phyloP scores from a whole-genome alignment of 306 rosid genomes.

The Quercus ilex region DNA sequence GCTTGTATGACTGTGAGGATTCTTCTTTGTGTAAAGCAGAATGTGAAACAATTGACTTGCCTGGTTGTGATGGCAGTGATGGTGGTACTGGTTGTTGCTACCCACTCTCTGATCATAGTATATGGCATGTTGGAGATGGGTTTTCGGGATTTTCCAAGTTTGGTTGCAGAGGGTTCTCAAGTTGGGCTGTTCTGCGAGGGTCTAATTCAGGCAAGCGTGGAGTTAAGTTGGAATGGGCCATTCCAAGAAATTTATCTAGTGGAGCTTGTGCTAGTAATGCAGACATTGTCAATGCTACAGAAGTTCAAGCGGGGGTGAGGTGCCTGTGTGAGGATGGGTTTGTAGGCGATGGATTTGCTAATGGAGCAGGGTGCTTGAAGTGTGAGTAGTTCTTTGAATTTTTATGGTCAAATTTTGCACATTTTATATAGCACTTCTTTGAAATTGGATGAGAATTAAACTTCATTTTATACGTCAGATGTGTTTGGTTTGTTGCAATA shows the following conservation, averaged over 20 bases:
- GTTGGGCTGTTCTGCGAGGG: constrained; percentile 73
- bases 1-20: constrained; percentile 91
- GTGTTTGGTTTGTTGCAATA: background rate
- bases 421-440: background rate
- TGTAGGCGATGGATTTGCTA: constrained; percentile 76
- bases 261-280: constrained; percentile 59
- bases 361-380: constrained; percentile 73
- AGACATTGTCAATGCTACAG: constrained; percentile 50
- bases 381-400: constrained; percentile 39
- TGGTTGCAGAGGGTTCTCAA: constrained; percentile 92
- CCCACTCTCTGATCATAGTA: constrained; percentile 75
- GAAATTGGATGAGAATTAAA: background rate
- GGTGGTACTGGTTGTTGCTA: constrained; percentile 71
- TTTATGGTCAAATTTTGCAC: background rate
- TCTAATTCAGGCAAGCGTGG: constrained; percentile 71
- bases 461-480: background rate
- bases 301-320: constrained; percentile 52
- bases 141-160: constrained; percentile 64
- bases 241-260: constrained; percentile 58
- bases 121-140: constrained; percentile 68
- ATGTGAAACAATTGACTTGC: constrained; percentile 62
- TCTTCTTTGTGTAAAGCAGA: constrained; percentile 77
- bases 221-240: constrained; percentile 84
- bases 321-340: constrained; percentile 73
- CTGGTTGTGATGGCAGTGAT: constrained; percentile 61